Evolutionary conservation across 2,329 filamentous ascomycete species (phyloP), one percentile per base, ranked within the genome.

Genomic region (Exutisphaerella laricina): DNA sequence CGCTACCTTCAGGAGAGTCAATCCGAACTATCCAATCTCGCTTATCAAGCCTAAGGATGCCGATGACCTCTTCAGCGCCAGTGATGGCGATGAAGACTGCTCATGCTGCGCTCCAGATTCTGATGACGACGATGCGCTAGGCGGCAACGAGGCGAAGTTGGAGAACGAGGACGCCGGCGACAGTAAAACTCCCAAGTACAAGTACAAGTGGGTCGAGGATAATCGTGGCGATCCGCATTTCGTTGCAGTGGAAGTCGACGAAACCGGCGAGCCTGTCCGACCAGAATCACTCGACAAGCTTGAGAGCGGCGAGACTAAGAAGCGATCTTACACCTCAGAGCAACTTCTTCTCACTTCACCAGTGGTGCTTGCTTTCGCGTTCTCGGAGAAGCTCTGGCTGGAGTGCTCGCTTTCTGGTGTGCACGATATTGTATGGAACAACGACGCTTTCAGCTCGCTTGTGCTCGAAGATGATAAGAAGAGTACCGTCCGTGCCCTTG

Each of bases 341-440:
- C 85, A 95, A 54, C 82, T 92, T 17, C 70, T 95, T 4, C 82
- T 94, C 36, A 82, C 88, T 2, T 90, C 85, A 2, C 84, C 88
- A 0, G 81, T 94, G 0, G 85, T 94, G 0, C 75, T 94, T 1
- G 89, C 88, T 0, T 95, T 94, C 56, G 79, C 86, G 1, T 94
- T 95, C 62, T 80, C 79, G 1, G 87, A 94, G 65, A 95, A 94
- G 66, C 72, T 87, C 7, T 96, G 88, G 89, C 75, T 94, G 0
- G 87, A 95, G 61, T 88, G 95, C 56, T 82, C 80, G 0, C 82
- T 96, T 14, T 85, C 84, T 0, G 81, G 82, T 1, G 76, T 95
- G 49, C 77, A 78, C 32, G 84, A 94, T 3, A 90, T 95, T 49
- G 75, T 80, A 25, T 95, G 85, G 85, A 90, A 94, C 57, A 79